These are phyloP conservation scores for Juglanconis oblonga DNA, from an alignment of 2,329 filamentous ascomycete genomes.

Conservation along the genomic window DNA sequence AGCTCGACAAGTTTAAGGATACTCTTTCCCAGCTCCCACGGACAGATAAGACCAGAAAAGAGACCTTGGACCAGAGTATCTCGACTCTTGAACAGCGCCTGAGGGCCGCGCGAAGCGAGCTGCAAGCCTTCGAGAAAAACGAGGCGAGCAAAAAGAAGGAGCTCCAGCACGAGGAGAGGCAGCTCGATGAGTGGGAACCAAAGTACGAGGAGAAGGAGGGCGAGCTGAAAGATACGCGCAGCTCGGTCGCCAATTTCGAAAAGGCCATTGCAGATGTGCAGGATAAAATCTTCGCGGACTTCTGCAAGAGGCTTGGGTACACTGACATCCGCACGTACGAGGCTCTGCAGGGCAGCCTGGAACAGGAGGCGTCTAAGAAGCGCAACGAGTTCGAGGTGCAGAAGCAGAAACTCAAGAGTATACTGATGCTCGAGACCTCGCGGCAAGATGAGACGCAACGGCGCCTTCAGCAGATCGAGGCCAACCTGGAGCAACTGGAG, in stretches of 20 bases:
- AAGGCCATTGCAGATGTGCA: conserved; percentile 74
- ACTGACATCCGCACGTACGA: conserved; percentile 89
- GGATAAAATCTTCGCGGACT: conserved; percentile 80
- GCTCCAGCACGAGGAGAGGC: conserved; percentile 66
- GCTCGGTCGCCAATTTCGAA: conserved; percentile 51
- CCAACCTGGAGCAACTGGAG: conserved; percentile 63
- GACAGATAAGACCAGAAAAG: conserved; percentile 74
- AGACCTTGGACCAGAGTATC: conserved; percentile 76
- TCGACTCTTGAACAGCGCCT: conserved; percentile 76
- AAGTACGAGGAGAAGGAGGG: conserved; percentile 72
- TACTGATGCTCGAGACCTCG: conserved; percentile 55
- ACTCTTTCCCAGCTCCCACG: conserved; percentile 80
- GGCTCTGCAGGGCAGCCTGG: conserved; percentile 84
- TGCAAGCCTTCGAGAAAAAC: conserved; percentile 77
- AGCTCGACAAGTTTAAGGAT: conserved; percentile 71
- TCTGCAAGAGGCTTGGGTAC: conserved; percentile 86
- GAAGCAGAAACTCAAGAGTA: conserved; percentile 67
- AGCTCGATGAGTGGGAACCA: conserved; percentile 72
- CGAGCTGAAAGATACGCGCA: conserved; percentile 59
- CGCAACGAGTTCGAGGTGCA: conserved; percentile 85
- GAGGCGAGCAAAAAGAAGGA: conserved; percentile 81
- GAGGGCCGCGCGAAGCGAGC: conserved; percentile 68
- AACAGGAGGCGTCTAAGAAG: conserved; percentile 86
- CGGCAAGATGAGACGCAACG: conserved; percentile 57
- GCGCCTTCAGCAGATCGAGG: conserved; percentile 67